Evolutionary conservation across 768 basidiomycete species (phyloP), one percentile per base, ranked within the genome.

Genomic region (Neoboletus magnificus): DNA sequence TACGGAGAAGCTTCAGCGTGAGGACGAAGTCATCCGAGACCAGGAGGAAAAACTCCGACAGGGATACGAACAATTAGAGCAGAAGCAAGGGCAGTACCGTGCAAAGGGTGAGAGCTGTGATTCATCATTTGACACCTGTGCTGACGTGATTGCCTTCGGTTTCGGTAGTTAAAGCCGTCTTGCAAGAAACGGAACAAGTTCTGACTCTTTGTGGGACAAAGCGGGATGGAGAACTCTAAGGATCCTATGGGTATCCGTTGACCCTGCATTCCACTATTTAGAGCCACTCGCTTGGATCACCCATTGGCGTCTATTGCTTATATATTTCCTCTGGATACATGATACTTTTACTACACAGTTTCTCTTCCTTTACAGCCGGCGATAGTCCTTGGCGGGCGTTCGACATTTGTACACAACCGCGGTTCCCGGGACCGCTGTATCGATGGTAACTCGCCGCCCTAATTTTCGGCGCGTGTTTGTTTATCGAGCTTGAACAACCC

Each of bases 101-200:
- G 66, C 71, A n/a, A 76, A 69, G 57, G 76, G 78, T 78, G 54
- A 55, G 70, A 48, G 9, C 11, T 25, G 12, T 22, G 35, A 29
- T 45, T 50, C 36, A 29, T 48, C 10, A 2, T 39, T 32, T 32
- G 18, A 43, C 9, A 6, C 32, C 22, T 35, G 29, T n/a, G 27
- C 48, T 67, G 29, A 69, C 10, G 44, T 51, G 29, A 27, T 35
- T 41, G 22, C 44, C 27, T 37, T 58, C 23, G 16, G 36, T 39
- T 29, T 58, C 12, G 18, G 10, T 54, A 79, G 79, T 79, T 12
- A 66, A 75, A 54, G 65, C 73, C 20, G 74, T 73, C 35, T 55
- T 79, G 27, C 77, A 79, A 46, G 78, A 79, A 64, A 74, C 76
- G 7, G 74, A 76, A 48, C 76, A 73, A 40, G 76, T 79, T 50